Evolutionary conservation across 805 yeast genomes (phyloP).

Genomic region (Cyberlindnera mycetangii): DNA sequence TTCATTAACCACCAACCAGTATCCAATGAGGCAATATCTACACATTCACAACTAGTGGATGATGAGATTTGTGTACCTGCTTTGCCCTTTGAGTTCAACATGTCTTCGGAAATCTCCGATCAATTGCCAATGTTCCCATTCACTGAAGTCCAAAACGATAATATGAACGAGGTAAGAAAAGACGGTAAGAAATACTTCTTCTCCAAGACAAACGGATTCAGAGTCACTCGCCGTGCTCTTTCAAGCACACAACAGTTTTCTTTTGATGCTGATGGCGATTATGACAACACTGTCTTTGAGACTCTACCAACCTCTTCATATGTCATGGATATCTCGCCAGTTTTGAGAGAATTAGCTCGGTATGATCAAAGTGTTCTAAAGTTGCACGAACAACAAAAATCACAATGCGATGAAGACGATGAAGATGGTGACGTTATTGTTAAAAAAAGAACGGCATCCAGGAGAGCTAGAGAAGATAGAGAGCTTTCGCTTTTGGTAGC

Average conservation of each 20-base stretch:
- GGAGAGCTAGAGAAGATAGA: not conserved
- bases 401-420: not conserved
- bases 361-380: slow-evolving; percentile 10
- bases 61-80: slow-evolving; percentile 29
- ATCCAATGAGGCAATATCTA: slow-evolving; percentile 35
- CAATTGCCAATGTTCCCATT: slow-evolving; percentile 9
- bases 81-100: slow-evolving; percentile 39
- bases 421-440: slow-evolving; percentile 4
- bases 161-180: slow-evolving; percentile 3
- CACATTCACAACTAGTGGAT: slow-evolving; percentile 35
- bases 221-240: slow-evolving; percentile 18
- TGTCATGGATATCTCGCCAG: slow-evolving; percentile 24
- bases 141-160: not conserved
- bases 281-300: slow-evolving; percentile 18
- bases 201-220: slow-evolving; percentile 14
- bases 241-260: slow-evolving; percentile 7
- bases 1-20: slow-evolving; percentile 13
- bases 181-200: slow-evolving; percentile 15
- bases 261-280: slow-evolving; percentile 6
- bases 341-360: slow-evolving; percentile 24
- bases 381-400: slow-evolving; percentile 1
- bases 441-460: not conserved
- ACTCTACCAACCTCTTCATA: slow-evolving; percentile 9
- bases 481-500: not conserved
- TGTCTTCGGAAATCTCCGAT: slow-evolving; percentile 23